Conservation (phyloP, 768 basidiomycete species). For the Tulasnella sp. region DNA sequence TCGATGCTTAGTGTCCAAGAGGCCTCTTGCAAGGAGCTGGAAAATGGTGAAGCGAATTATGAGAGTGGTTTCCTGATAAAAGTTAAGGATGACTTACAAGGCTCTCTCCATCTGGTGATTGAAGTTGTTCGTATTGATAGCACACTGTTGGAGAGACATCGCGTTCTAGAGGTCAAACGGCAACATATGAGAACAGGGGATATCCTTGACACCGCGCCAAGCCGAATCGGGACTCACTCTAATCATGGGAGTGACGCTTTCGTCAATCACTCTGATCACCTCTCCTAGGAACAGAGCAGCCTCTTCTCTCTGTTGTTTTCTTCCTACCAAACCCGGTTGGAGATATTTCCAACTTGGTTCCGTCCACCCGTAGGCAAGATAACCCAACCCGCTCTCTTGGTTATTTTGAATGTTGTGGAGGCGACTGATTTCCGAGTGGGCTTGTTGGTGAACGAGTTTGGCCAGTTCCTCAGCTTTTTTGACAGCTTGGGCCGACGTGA, state of each 20-base stretch:
- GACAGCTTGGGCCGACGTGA: conserved; percentile 9
- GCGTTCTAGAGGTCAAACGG: conserved; percentile 3
- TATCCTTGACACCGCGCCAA: background rate
- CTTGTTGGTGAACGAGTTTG: background rate
- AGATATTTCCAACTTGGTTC: background rate
- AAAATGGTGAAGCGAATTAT: background rate
- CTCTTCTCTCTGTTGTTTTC: background rate
- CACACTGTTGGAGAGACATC: conserved; percentile 21
- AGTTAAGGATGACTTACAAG: background rate
- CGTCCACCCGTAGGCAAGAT: conserved; percentile 17
- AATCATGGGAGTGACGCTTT: background rate
- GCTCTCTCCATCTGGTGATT: conserved; percentile 16
- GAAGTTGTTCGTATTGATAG: conserved; percentile 13
- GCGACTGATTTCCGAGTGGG: conserved; percentile 6
- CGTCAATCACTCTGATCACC: conserved; percentile 14
- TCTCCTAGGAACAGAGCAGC: conserved; percentile 15
- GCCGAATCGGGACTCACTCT: background rate
- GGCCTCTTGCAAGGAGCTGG: background rate
- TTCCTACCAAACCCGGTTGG: conserved; percentile 11
- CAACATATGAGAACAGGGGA: background rate
- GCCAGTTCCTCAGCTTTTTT: conserved; percentile 1
- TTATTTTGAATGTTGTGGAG: conserved; percentile 9
- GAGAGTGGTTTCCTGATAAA: background rate
- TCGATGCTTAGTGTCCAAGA: background rate
- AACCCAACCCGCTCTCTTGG: conserved; percentile 10